These are phyloP conservation scores for Talaromyces albobiverticillius DNA, from an alignment of 2,329 filamentous ascomycete genomes.

Conservation along the genomic window DNA sequence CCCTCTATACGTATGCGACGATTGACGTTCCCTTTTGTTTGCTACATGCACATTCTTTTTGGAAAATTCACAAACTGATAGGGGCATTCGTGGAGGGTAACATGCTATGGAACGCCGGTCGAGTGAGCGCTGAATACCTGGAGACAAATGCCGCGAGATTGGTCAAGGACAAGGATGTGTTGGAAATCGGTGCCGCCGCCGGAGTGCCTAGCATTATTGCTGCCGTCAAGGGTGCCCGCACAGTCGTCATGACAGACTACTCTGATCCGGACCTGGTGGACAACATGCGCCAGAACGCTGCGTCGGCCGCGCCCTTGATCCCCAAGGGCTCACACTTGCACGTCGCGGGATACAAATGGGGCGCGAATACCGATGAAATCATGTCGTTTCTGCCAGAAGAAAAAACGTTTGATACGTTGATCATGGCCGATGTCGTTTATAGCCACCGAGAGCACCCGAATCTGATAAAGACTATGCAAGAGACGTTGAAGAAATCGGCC, in stretches of 20 bases:
- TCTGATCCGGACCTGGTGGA: conserved; percentile 79
- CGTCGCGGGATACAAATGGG: conserved; percentile 80
- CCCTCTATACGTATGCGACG: conserved; percentile 68
- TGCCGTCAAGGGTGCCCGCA: conserved; percentile 66
- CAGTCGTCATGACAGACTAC: conserved; percentile 79
- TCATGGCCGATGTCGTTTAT: conserved; percentile 87
- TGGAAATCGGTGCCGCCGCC: conserved; percentile 86
- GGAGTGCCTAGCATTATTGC: conserved; percentile 79
- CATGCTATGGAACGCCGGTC: conserved; percentile 85
- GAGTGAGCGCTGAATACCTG: conserved; percentile 73
- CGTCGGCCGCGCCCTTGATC: conserved; percentile 49
- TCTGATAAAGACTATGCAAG: conserved; percentile 67
- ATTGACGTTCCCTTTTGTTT: neutral
- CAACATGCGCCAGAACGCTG: conserved; percentile 75
- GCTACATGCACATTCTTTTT: neutral
- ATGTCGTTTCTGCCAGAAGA: conserved; percentile 53
- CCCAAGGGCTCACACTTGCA: conserved; percentile 46
- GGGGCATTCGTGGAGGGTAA: conserved; percentile 60
- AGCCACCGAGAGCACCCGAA: conserved; percentile 83
- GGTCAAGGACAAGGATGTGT: conserved; percentile 66
- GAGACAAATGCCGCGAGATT: conserved; percentile 62
- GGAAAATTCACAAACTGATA: conserved; percentile 16
- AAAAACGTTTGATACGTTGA: conserved; percentile 69
- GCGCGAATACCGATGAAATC: conserved; percentile 60
- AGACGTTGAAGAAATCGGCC: conserved; percentile 58